Evolutionary conservation across 495 filamentous ascomycete species (phyloP), one percentile per base, ranked within the genome.

Genomic region (Penicillium manginii): DNA sequence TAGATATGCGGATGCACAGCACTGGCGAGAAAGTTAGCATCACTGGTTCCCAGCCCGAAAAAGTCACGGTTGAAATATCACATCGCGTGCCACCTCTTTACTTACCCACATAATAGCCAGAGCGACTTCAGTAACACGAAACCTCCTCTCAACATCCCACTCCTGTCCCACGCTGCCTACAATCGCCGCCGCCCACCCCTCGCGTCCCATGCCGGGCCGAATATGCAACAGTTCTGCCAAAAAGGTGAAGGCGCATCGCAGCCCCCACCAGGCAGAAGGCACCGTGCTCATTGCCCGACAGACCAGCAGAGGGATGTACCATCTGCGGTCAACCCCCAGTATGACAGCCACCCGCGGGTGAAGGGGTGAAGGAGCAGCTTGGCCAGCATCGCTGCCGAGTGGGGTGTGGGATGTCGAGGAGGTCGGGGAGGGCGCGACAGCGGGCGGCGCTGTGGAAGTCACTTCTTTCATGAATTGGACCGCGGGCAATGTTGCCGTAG

Each of bases 51-150:
- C 35, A 54, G 19, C 14, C 26, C 22, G 32, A 52, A 40, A 9
- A 58, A 29, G 26, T 33, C 48, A 45, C 39, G 29, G 29, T 14
- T n/a, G 12, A 14, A 47, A 19, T 6, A 2, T 31, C 22, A 49
- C 0, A n/a, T 48, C 35, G 35, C 26, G 26, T 29, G 26, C 26
- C 5, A 43, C 10, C 40, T 17, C 40, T 7, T 18, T 48, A 81
- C 87, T 69, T 82, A 92, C 91, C 91, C 91, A 94, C 72, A 93
- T 83, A 61, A 88, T 86, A 49, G 90, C 91, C 72, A 94, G 78
- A 62, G 87, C 84, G 43, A 92, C 86, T 78, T 94, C 91, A 32
- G 86, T 91, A 45, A 91, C 81, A 62, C 83, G 78, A 65, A 91
- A 82, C 29, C 80, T 76, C 64, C 80, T 78, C 67, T 83, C 80